A percentile compares a stretch with the other conserved stretches of the same genome.
These are phyloP conservation scores for Arabidopsis suecica DNA, from an alignment of 345 rosid species.

Conservation along the genomic window DNA sequence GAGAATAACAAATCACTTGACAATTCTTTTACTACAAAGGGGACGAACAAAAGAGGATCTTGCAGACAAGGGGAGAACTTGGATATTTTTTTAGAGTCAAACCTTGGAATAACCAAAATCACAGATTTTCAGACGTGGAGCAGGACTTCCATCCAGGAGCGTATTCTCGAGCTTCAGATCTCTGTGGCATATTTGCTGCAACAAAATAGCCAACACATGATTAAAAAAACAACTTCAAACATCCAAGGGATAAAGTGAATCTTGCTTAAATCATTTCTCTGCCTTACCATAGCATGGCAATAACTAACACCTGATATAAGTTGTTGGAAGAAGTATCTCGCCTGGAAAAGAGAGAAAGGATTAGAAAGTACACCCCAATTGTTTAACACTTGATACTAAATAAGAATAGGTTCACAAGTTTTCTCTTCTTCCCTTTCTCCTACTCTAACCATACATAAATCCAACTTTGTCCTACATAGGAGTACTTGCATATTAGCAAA, in stretches of 20 bases:
- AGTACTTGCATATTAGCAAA: not conserved
- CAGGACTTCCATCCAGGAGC: conserved; percentile 71
- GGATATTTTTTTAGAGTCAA: not conserved
- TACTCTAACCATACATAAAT: not conserved
- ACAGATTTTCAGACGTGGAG: conserved; percentile 74
- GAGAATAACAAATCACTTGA: conserved; percentile 15
- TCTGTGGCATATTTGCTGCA: conserved; percentile 78
- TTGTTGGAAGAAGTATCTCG: conserved; percentile 76
- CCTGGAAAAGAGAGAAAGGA: conserved; percentile 45
- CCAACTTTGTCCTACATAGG: not conserved
- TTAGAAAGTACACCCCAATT: not conserved
- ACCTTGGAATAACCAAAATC: conserved; percentile 88
- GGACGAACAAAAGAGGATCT: conserved; percentile 5
- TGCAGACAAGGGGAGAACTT: not conserved
- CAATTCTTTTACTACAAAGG: conserved; percentile 18
- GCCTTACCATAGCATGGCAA: conserved; percentile 66
- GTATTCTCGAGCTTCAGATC: conserved; percentile 80
- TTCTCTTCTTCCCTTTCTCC: conserved; percentile 3
- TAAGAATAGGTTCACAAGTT: not conserved
- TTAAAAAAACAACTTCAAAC: not conserved
- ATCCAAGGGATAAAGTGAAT: not conserved
- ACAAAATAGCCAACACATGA: not conserved
- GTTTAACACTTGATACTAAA: not conserved
- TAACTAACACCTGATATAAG: conserved; percentile 76
- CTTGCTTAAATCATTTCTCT: not conserved